Percentiles rank a stretch among this genome's conserved stretches.
Evolutionary conservation across 352 stramenopile species (phyloP).

Genomic region (Phytophthora syringae): DNA sequence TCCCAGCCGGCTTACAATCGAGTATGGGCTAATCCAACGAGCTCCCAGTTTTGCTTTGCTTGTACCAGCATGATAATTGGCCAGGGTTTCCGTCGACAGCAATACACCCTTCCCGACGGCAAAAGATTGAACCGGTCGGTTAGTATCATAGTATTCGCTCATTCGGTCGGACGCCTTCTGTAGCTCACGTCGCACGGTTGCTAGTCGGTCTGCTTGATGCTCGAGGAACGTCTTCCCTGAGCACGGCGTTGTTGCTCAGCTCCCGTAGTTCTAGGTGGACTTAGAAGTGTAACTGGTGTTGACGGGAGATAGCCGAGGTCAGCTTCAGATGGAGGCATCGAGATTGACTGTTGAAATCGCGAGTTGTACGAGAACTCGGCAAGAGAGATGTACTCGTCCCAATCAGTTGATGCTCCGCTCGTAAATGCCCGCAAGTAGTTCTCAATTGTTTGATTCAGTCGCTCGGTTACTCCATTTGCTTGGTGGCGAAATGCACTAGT

Average conservation of each 20-base stretch:
- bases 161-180: conserved; percentile 11
- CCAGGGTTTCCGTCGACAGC: conserved; percentile 11
- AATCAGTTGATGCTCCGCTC: conserved; percentile 10
- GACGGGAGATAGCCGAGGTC: conserved; percentile 18
- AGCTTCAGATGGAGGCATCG: neutral
- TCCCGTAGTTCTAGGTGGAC: neutral
- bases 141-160: conserved; percentile 18
- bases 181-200: conserved; percentile 1
- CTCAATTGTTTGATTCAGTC: conserved; percentile 24
- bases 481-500: conserved; percentile 13
- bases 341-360: neutral
- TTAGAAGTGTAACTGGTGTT: conserved; percentile 3
- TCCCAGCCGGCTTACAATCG: neutral
- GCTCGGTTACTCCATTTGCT: too few relatives aligned
- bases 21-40: conserved; percentile 12
- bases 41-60: conserved; percentile 14
- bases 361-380: conserved; percentile 30
- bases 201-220: conserved; percentile 1
- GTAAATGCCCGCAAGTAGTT: conserved; percentile 16
- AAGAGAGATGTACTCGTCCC: neutral
- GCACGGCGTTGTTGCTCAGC: neutral
- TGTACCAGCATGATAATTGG: conserved; percentile 16
- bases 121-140: conserved; percentile 14
- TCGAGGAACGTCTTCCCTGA: conserved; percentile 14
- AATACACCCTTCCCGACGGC: conserved; percentile 9